These are phyloP conservation scores for Alloascoidea africana DNA, from an alignment of 805 yeast genomes.

Conservation along the genomic window DNA sequence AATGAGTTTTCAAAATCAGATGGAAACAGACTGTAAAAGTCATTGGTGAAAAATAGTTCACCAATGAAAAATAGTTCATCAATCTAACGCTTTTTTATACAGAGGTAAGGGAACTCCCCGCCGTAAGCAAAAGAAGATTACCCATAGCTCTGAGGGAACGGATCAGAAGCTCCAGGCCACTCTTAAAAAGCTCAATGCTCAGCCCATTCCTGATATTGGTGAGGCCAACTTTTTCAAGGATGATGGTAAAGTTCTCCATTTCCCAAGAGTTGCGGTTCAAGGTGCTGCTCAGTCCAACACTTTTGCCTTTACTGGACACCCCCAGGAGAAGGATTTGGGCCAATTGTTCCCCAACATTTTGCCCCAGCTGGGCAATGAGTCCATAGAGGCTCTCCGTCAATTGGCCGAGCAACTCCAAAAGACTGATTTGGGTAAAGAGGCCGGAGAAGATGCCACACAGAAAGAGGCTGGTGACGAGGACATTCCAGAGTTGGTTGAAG, in stretches of 20 bases:
- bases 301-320: slow-evolving; percentile 87
- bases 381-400: slow-evolving; percentile 75
- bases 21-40: no score
- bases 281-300: slow-evolving; percentile 84
- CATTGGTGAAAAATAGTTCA: no score
- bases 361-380: slow-evolving; percentile 94
- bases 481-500: slow-evolving; percentile 65
- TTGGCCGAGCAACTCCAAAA: slow-evolving; percentile 80
- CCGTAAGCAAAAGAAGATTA: slow-evolving; percentile 76
- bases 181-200: slow-evolving; percentile 78
- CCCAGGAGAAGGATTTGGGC: slow-evolving; percentile 83
- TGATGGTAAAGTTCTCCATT: slow-evolving; percentile 91
- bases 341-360: slow-evolving; percentile 89
- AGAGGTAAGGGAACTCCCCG: slow-evolving; percentile 55
- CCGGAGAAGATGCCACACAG: slow-evolving; percentile 28
- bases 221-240: slow-evolving; percentile 97
- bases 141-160: slow-evolving; percentile 46
- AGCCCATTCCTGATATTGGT: slow-evolving; percentile 77
- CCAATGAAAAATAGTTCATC: no score
- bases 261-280: slow-evolving; percentile 93
- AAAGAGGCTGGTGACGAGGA: slow-evolving; percentile 35
- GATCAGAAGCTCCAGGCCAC: slow-evolving; percentile 84
- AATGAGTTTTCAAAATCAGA: no score
- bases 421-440: slow-evolving; percentile 32
- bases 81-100: slow-evolving; percentile 1